phyloP scores from a whole-genome alignment of 2,329 filamentous ascomycete species.

The Diatrype stigma region DNA sequence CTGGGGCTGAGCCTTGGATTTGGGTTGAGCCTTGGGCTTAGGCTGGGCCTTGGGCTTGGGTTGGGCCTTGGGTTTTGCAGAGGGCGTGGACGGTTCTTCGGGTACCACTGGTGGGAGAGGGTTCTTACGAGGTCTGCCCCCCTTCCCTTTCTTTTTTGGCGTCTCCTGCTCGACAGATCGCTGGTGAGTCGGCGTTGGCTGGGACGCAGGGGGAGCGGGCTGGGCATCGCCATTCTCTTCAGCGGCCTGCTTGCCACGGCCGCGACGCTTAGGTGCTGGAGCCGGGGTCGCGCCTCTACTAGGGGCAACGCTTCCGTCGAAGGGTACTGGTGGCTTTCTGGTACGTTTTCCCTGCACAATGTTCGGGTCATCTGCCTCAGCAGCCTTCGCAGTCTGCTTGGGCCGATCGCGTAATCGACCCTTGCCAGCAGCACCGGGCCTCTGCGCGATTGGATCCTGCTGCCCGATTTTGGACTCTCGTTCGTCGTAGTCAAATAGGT shows the following conservation, averaged over 20 bases:
- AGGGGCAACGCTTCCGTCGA: conserved; percentile 46
- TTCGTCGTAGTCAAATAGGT: conserved; percentile 58
- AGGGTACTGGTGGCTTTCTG: conserved; percentile 47
- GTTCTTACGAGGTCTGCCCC: conserved; percentile 27
- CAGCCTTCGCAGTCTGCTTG: conserved; percentile 55
- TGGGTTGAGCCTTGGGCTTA: too few relatives aligned
- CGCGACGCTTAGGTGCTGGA: conserved; percentile 23
- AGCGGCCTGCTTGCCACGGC: conserved; percentile 12
- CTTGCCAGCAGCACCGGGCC: conserved; percentile 51
- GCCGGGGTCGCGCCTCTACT: conserved; percentile 51
- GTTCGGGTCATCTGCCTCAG: conserved; percentile 44
- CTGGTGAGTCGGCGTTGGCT: conserved; percentile 6
- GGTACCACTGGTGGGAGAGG: conserved; percentile 16
- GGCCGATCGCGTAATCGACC: conserved; percentile 53
- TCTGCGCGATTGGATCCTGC: conserved; percentile 55
- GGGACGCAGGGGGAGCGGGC: neutral
- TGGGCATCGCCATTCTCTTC: conserved; percentile 20
- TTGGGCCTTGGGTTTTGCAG: conserved; percentile 7
- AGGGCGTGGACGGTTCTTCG: conserved; percentile 12
- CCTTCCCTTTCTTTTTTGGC: conserved; percentile 27
- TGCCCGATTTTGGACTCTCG: conserved; percentile 53
- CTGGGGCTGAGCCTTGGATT: conserved; percentile 1
- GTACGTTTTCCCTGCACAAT: conserved; percentile 49
- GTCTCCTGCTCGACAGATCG: conserved; percentile 16
- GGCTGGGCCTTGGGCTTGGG: too few relatives aligned